Base-by-base conservation (phyloP, 495 filamentous ascomycete genomes). In the Tuber brumale region DNA sequence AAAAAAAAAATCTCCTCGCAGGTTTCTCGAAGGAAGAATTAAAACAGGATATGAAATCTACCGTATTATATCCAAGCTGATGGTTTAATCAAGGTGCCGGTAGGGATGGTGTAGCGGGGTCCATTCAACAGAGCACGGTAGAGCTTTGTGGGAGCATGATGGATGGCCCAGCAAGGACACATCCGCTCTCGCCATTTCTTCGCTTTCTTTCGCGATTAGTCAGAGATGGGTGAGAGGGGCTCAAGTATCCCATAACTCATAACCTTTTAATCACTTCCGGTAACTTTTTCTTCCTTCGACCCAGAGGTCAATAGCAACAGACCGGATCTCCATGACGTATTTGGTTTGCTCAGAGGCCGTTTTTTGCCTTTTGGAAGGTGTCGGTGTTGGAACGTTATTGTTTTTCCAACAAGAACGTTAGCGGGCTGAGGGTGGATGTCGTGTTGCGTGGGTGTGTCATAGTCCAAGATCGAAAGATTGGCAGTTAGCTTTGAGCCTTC, bases 381-480 rank as follows among this genome's bases (percentile, higher is more conserved):
- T 35, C 57, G 57, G 57, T 35, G 57, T 66, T 35, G 57, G 57
- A 31, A 14, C 27, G 27, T 66, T 66, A 35, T 16, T 19, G 57
- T 66, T 66, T 8, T 35, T 66, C 57, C 57, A 27, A 19, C 27
- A 31, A 35, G 27, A 66, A 31, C 31, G 27, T 35, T 18, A 35
- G 57, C 31, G 14, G 57, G 57, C 57, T 66, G 57, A 66, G 27
- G 57, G 57, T 18, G 57, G 57, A 66, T 66, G 57, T 61, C 16
- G 57, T 35, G 57, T 66, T 66, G 57, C 31, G 57, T 66, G 27
- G 12, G 57, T 66, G 57, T 66, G 57, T 66, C 57, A 66, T 66
- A 66, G 57, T 35, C 57, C 27, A 66, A 19, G 27, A 66, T 66
- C 5, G 27, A 66, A 66, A 35, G 27, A 27, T 19, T 66, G 57